Conservation (phyloP, 768 basidiomycete species). For the Chalciporus pseudorubinellus region DNA sequence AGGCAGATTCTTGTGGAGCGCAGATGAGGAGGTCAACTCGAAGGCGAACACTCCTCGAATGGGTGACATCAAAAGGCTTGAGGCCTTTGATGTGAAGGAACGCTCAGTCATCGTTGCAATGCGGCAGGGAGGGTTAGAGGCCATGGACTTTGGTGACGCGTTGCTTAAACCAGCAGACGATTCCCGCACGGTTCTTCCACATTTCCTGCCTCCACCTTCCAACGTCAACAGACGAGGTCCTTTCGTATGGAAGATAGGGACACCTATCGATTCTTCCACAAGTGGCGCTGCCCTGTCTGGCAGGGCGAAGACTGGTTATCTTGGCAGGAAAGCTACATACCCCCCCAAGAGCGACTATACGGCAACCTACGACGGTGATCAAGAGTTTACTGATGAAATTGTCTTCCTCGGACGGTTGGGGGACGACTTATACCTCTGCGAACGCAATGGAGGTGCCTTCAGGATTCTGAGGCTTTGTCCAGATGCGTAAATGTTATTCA, state of each 20-base stretch:
- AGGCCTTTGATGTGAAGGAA: slow-evolving; percentile 76
- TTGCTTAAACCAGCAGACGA: slow-evolving; percentile 77
- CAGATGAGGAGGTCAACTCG: slow-evolving; percentile 51
- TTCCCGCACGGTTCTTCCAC: slow-evolving; percentile 69
- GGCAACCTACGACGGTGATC: slow-evolving; percentile 47
- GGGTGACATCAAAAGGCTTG: slow-evolving; percentile 81
- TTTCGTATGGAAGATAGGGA: slow-evolving; percentile 83
- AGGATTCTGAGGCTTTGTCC: slow-evolving; percentile 71
- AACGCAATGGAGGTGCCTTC: slow-evolving; percentile 70
- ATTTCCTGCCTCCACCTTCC: slow-evolving; percentile 60
- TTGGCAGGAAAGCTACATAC: slow-evolving; percentile 51
- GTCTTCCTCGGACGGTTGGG: slow-evolving; percentile 75
- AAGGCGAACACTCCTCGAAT: slow-evolving; percentile 45
- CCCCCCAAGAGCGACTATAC: slow-evolving; percentile 52
- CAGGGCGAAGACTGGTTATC: slow-evolving; percentile 40
- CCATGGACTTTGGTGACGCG: slow-evolving; percentile 76
- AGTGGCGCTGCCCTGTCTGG: slow-evolving; percentile 40
- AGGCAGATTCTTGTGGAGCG: slow-evolving; percentile 76
- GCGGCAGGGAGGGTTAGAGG: slow-evolving; percentile 84
- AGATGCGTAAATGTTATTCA: slow-evolving; percentile 15
- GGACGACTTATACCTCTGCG: slow-evolving; percentile 79
- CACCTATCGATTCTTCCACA: slow-evolving; percentile 50
- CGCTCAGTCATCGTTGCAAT: slow-evolving; percentile 80
- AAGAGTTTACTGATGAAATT: slow-evolving; percentile 63
- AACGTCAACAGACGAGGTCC: slow-evolving; percentile 67